These are phyloP conservation scores for Phytophthora pluvialis DNA, from an alignment of 352 stramenopile genomes.

Conservation along the genomic window DNA sequence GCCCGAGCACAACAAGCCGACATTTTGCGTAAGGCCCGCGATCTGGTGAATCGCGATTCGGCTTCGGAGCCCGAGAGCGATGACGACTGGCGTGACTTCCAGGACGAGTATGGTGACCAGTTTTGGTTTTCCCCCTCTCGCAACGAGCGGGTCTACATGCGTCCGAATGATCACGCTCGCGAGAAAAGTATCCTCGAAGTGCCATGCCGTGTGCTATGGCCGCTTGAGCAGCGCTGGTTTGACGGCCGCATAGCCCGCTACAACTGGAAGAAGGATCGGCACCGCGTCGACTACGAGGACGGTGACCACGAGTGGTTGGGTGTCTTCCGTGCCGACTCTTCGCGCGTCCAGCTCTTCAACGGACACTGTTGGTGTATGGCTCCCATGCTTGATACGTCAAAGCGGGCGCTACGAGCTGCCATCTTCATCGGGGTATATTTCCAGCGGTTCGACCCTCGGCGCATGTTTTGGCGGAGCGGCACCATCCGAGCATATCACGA, in stretches of 20 bases:
- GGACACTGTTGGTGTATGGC: slow-evolving; percentile 78
- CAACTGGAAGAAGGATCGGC: slow-evolving; percentile 68
- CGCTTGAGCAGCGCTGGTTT: slow-evolving; percentile 82
- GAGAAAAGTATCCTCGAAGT: slow-evolving; percentile 68
- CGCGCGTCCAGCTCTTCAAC: slow-evolving; percentile 71
- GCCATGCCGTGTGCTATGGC: slow-evolving; percentile 72
- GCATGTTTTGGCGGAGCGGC: slow-evolving; percentile 57
- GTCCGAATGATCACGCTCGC: slow-evolving; percentile 66
- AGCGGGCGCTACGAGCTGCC: slow-evolving; percentile 55
- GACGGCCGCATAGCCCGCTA: slow-evolving; percentile 56
- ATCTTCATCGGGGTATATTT: slow-evolving; percentile 58
- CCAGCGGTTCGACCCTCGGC: slow-evolving; percentile 59
- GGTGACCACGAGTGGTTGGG: slow-evolving; percentile 80
- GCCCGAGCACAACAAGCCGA: slow-evolving; percentile 53
- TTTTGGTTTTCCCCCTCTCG: slow-evolving; percentile 87
- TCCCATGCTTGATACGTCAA: slow-evolving; percentile 62
- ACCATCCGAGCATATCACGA: slow-evolving; percentile 62
- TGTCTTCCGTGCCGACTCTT: slow-evolving; percentile 43
- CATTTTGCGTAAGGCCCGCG: slow-evolving; percentile 53
- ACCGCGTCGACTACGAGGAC: slow-evolving; percentile 78
- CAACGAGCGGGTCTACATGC: slow-evolving; percentile 61
- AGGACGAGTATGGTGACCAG: slow-evolving; percentile 62
- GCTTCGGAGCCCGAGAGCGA: slow-evolving; percentile 79
- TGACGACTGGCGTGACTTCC: slow-evolving; percentile 79
- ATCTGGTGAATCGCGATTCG: slow-evolving; percentile 65